Percentiles rank a stretch among this genome's conserved stretches.
These are phyloP conservation scores for Volvox carteri DNA, from an alignment of 163 green algal genomes.

Conservation along the genomic window DNA sequence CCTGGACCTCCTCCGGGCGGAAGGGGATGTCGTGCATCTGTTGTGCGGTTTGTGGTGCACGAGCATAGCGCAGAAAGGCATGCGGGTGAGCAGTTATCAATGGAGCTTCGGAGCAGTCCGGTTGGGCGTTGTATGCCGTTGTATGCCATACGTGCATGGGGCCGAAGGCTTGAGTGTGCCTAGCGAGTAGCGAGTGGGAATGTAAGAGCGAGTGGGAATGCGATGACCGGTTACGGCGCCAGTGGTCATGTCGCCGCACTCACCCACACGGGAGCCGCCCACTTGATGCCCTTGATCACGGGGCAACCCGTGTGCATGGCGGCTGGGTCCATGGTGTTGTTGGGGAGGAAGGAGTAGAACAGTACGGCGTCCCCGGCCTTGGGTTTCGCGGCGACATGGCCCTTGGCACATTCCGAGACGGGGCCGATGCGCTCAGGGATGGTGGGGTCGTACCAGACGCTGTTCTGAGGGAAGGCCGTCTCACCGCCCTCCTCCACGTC, in stretches of 20 bases:
- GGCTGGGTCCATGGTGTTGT: slow-evolving; percentile 71
- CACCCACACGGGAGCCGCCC: slow-evolving; percentile 76
- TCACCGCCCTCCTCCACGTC: slow-evolving; percentile 83
- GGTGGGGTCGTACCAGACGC: slow-evolving; percentile 68
- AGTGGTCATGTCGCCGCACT: too few relatives aligned
- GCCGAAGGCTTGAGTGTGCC: too few relatives aligned
- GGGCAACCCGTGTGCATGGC: slow-evolving; percentile 89
- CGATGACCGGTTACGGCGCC: too few relatives aligned
- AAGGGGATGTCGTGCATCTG: slow-evolving; percentile 57
- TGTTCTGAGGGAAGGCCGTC: slow-evolving; percentile 83
- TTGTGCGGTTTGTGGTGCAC: too few relatives aligned
- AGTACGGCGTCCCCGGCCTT: slow-evolving; percentile 73
- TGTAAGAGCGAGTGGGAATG: too few relatives aligned
- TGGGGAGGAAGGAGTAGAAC: slow-evolving; percentile 78
- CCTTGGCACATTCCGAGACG: slow-evolving; percentile 77
- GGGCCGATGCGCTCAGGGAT: slow-evolving; percentile 56
- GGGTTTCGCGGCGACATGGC: slow-evolving; percentile 75
- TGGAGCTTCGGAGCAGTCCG: too few relatives aligned
- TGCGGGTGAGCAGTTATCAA: too few relatives aligned
- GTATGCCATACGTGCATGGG: too few relatives aligned
- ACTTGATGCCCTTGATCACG: slow-evolving; percentile 81
- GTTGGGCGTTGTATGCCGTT: too few relatives aligned
- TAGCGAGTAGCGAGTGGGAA: too few relatives aligned
- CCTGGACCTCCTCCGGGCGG: slow-evolving; percentile 30
- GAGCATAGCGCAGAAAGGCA: too few relatives aligned